phyloP scores from a whole-genome alignment of 805 yeast species.

The Kuraishia piskuri region DNA sequence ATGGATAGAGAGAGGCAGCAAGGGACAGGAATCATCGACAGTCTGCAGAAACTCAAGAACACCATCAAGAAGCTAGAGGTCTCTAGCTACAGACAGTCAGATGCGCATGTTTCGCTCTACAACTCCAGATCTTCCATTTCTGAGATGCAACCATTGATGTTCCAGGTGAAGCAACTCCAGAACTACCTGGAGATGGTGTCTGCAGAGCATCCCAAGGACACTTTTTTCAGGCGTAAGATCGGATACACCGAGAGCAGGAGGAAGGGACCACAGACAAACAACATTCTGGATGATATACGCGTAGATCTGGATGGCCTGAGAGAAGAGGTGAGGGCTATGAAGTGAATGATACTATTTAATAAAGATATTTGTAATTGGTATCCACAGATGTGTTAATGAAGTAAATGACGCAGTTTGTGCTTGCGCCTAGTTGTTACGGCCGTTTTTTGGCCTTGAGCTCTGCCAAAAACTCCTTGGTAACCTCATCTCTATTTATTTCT shows the following conservation, averaged over 20 bases:
- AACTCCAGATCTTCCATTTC: slow-evolving; percentile 7
- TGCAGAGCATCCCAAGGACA: slow-evolving; percentile 25
- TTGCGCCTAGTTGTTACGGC: too few species aligned
- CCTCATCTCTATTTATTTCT: neutral
- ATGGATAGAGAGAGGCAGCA: slow-evolving; percentile 7
- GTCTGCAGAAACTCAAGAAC: slow-evolving; percentile 19
- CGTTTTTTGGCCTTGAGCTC: neutral
- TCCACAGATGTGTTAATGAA: too few species aligned
- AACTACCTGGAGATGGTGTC: slow-evolving; percentile 22
- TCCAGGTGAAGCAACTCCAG: slow-evolving; percentile 22
- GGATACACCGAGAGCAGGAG: slow-evolving; percentile 6
- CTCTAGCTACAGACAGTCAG: slow-evolving; percentile 14
- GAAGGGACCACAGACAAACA: slow-evolving; percentile 6
- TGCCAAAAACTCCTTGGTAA: neutral
- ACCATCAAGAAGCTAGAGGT: slow-evolving; percentile 18
- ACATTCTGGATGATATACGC: slow-evolving; percentile 18
- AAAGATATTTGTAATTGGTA: too few species aligned
- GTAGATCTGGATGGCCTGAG: slow-evolving; percentile 15
- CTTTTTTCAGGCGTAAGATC: slow-evolving; percentile 19
- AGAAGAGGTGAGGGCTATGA: slow-evolving; percentile 5
- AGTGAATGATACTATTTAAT: neutral
- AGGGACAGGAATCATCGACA: slow-evolving; percentile 13
- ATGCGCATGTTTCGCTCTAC: neutral
- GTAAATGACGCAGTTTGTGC: too few species aligned
- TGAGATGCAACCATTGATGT: slow-evolving; percentile 14